Evolutionary conservation across 164 flowering plant genomes (phyloP).

Genomic region (Stephania cephalantha): DNA sequence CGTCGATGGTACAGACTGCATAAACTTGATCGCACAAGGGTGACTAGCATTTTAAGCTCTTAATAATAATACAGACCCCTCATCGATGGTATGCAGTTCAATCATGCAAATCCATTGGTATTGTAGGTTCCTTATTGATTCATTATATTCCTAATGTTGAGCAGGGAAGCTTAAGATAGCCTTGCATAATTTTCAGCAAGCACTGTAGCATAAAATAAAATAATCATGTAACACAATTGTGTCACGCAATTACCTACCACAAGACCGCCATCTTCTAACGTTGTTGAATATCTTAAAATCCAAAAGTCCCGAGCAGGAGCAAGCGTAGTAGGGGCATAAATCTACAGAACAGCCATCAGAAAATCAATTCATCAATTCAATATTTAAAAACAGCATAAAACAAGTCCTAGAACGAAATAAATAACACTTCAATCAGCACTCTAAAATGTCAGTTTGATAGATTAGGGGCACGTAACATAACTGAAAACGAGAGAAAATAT

Average conservation of each 20-base stretch:
- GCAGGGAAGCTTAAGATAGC: not conserved
- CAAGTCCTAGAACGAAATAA: not conserved
- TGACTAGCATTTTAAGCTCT: not conserved
- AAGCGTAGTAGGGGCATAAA: constrained; percentile 83
- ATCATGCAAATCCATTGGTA: not conserved
- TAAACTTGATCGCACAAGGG: not conserved
- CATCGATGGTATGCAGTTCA: not conserved
- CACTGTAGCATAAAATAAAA: not conserved
- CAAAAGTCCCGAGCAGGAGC: constrained; percentile 95
- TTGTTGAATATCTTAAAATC: constrained; percentile 83
- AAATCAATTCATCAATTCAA: not conserved
- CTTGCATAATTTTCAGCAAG: not conserved
- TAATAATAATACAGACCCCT: not conserved
- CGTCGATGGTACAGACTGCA: not conserved
- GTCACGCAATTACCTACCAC: constrained; percentile 50
- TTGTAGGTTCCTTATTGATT: not conserved
- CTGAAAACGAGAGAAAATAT: not conserved
- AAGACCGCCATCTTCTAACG: constrained; percentile 78
- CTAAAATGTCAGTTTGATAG: not conserved
- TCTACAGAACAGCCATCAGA: constrained; percentile 28
- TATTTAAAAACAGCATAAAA: not conserved
- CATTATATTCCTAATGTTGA: not conserved
- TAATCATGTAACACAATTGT: not conserved
- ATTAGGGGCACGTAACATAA: not conserved
- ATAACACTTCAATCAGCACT: not conserved